These are phyloP conservation scores for Gynandropsis gynandra DNA, from an alignment of 345 rosid genomes.

Conservation along the genomic window DNA sequence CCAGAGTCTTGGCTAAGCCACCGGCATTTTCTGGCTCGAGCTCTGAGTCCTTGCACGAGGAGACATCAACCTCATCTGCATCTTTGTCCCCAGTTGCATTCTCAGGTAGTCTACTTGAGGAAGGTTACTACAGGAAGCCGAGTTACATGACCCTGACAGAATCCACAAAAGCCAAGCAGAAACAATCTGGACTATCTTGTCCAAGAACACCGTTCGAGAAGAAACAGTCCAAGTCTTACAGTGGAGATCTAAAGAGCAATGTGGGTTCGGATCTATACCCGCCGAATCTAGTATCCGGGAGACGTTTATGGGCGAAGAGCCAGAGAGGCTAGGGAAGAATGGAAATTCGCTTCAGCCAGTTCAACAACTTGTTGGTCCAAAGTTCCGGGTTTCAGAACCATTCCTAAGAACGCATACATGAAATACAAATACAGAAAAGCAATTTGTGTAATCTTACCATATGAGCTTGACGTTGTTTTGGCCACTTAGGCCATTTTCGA, in stretches of 20 bases:
- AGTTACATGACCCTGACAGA: conserved; percentile 73
- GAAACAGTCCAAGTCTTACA: conserved; percentile 40
- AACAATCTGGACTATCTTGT: conserved; percentile 32
- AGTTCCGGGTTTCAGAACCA: conserved; percentile 20
- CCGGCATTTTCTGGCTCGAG: conserved; percentile 49
- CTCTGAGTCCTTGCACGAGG: conserved; percentile 48
- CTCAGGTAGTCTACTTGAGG: conserved; percentile 39
- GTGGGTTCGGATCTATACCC: conserved; percentile 54
- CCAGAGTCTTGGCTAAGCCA: conserved; percentile 48
- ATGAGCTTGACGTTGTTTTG: conserved; percentile 19
- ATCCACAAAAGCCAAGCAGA: conserved; percentile 73
- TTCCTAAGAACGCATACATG: conserved; percentile 22
- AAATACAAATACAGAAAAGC: conserved; percentile 23
- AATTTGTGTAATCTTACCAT: conserved; percentile 19
- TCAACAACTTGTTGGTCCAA: conserved; percentile 28
- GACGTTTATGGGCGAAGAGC: conserved; percentile 34
- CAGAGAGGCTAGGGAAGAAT: conserved; percentile 18
- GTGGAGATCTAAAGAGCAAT: conserved; percentile 43
- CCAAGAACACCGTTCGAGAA: conserved; percentile 26
- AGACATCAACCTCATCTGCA: conserved; percentile 51
- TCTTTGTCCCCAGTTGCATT: conserved; percentile 43
- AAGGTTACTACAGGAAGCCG: conserved; percentile 45
- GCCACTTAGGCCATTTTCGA: conserved; percentile 21
- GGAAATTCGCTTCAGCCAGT: conserved; percentile 1
- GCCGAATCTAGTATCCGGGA: conserved; percentile 34